Evolutionary conservation across 2,329 filamentous ascomycete species (phyloP), one percentile per base, ranked within the genome.

Genomic region (Pseudogymnoascus sp.): DNA sequence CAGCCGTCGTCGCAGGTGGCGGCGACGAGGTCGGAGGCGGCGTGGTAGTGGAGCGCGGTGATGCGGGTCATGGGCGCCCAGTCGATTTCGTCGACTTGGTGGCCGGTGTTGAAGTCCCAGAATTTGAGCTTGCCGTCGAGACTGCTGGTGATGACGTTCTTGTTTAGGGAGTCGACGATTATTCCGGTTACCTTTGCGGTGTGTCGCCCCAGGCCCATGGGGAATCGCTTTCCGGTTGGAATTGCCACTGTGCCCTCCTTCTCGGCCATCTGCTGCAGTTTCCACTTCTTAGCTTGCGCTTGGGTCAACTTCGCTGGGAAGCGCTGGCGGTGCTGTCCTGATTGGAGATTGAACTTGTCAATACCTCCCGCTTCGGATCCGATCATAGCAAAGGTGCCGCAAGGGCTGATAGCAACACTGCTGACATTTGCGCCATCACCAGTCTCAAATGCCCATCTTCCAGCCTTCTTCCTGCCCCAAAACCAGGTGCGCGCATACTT

Each of bases 331-430:
- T 95, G 91, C 18, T 88, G 80, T 50, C 94, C 94, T 50, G 94
- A 97, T 74, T 99, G 94, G 64, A 99, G 79, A 73, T 99, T 99
- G 82, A 90, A 97, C 88, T 96, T 93, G 74, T 97, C 92, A 63
- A 99, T 87, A 35, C 86, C 84, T 44, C 94, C 94, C 38, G 83
- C 86, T 31, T 85, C 85, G 0, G 93, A 97, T 1, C 94, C 94
- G 21, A 99, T 82, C 4, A 97, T 77, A 2, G 92, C 92, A 78
- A 99, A 99, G 1, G 90, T 97, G 63, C 94, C 94, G 70, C 94
- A 99, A 1, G 91, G 84, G 62, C 91, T 96, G 65, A 99, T 88
- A 10, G 92, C 84, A 18, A 99, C 91, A 62, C 90, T 93, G 67
- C 89, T 84, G 64, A 96, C 93, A 70, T 91, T 84, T n/a, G 85